These are phyloP conservation scores for Spinellus fusiger DNA, from an alignment of 192 early-diverging fungal species.

Conservation along the genomic window DNA sequence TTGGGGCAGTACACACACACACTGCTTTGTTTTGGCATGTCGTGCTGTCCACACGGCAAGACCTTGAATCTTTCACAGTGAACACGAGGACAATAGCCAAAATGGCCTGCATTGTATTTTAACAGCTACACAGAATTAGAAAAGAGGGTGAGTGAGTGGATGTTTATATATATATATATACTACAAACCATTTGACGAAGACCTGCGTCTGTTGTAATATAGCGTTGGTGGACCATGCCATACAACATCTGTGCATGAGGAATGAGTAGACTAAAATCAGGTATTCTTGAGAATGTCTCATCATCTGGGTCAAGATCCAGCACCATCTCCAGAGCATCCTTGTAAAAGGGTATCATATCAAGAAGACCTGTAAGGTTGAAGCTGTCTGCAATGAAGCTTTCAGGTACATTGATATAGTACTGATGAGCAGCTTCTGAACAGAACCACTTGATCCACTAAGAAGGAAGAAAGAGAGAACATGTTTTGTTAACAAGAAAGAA, in stretches of 20 bases:
- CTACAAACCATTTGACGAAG: constrained; percentile 70
- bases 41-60: constrained; percentile 67
- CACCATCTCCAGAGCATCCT: constrained; percentile 90
- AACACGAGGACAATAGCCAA: constrained; percentile 71
- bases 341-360: constrained; percentile 73
- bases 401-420: constrained; percentile 71
- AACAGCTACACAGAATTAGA: constrained; percentile 37
- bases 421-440: constrained; percentile 68
- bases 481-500: too few relatives aligned
- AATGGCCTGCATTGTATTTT: constrained; percentile 71
- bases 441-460: constrained; percentile 70
- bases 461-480: background rate
- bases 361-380: constrained; percentile 95
- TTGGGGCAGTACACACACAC: constrained; percentile 78
- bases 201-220: constrained; percentile 81
- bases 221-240: constrained; percentile 90
- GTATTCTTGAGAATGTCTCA: constrained; percentile 48
- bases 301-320: constrained; percentile 75
- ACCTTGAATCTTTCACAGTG: constrained; percentile 57
- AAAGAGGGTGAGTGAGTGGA: background rate
- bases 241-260: constrained; percentile 88
- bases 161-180: constrained; percentile 37
- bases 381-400: constrained; percentile 88
- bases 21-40: constrained; percentile 58
- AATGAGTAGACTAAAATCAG: constrained; percentile 74